Conservation (phyloP, 2,329 filamentous ascomycete genomes). For the Aspergillus neoniger region DNA sequence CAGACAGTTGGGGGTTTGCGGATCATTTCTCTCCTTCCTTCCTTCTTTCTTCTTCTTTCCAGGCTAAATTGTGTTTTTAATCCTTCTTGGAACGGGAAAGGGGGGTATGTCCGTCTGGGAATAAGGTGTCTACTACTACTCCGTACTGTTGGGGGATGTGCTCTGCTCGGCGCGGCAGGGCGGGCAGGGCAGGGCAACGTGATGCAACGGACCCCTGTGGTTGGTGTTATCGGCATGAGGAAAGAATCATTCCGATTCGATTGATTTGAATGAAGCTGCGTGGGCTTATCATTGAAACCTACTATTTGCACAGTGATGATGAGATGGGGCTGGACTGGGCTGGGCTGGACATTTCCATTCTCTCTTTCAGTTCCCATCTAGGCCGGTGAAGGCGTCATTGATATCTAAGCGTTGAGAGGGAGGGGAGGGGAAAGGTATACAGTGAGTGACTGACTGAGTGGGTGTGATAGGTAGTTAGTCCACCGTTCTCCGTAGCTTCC, state of each 20-base stretch:
- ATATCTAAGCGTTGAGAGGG: not conserved
- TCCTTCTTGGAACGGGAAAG: conserved; percentile 12
- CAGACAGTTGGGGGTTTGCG: not conserved
- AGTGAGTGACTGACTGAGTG: not conserved
- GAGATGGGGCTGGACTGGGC: not conserved
- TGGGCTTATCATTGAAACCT: not conserved
- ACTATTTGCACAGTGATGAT: too few species aligned
- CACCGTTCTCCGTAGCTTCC: too few species aligned
- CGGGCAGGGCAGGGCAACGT: conserved; percentile 27
- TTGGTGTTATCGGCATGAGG: conserved; percentile 28
- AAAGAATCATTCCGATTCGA: conserved; percentile 10
- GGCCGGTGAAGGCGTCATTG: not conserved
- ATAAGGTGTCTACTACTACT: too few species aligned
- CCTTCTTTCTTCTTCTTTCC: too few species aligned
- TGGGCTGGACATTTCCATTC: not conserved
- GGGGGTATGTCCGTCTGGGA: not conserved
- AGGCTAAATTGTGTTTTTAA: not conserved
- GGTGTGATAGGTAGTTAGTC: too few species aligned
- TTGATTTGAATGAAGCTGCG: not conserved
- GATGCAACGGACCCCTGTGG: conserved; percentile 29
- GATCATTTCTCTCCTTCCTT: not conserved
- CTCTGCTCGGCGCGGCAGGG: not conserved
- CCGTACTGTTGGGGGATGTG: too few species aligned
- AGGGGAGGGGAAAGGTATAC: not conserved
- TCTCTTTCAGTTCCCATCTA: not conserved